Conservation (phyloP, 1,139 yeast species). For the Yamadazyma songkhlaensis region DNA sequence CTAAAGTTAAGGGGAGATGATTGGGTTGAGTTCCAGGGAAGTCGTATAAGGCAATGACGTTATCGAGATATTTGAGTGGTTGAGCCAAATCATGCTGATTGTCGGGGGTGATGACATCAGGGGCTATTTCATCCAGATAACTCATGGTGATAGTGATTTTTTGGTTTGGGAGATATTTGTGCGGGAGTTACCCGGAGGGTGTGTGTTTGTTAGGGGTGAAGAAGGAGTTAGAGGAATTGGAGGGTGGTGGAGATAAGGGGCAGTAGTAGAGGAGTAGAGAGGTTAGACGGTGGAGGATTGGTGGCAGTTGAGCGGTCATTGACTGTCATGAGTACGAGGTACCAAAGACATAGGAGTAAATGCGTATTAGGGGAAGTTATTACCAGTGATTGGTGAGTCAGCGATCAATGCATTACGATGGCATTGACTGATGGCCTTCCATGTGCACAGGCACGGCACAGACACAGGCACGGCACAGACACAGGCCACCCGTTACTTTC, state of each 20-base stretch:
- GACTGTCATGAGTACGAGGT: too few species aligned
- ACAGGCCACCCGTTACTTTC: too few species aligned
- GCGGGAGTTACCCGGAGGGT: not conserved
- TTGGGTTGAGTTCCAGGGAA: constrained; percentile 47
- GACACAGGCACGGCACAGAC: too few species aligned
- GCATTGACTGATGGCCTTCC: too few species aligned
- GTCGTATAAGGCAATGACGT: constrained; percentile 52
- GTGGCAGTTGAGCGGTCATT: too few species aligned
- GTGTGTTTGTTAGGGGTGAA: not conserved
- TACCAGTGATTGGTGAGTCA: too few species aligned
- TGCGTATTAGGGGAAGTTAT: too few species aligned
- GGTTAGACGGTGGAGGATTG: too few species aligned
- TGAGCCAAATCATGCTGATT: constrained; percentile 16
- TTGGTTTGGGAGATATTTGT: not conserved
- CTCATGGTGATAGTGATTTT: constrained; percentile 5
- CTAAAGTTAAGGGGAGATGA: constrained; percentile 45
- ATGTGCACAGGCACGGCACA: too few species aligned
- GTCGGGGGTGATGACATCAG: constrained; percentile 38
- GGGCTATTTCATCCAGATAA: constrained; percentile 34
- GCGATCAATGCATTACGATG: too few species aligned
- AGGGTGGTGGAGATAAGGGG: not conserved
- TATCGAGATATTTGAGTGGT: constrained; percentile 40
- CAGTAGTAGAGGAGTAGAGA: not conserved
- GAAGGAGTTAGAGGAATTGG: not conserved
- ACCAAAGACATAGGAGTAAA: too few species aligned